A percentile compares a stretch with the other conserved stretches of the same genome.
phyloP scores from a whole-genome alignment of 1,284 basidiomycete genomes.

The Tetrapyrgos nigripes region DNA sequence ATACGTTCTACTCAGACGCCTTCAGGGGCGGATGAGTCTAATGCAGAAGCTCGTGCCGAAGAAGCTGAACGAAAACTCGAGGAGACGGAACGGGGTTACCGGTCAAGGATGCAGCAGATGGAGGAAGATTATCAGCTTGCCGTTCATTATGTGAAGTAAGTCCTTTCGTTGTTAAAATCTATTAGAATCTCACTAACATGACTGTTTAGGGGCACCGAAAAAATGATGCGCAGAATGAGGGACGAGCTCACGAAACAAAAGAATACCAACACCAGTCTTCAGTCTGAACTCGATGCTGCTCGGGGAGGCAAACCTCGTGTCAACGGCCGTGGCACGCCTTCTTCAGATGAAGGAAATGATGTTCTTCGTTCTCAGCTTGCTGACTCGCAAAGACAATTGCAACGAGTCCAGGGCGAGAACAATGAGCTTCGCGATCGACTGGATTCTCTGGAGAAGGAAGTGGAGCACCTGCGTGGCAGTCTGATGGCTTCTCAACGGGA shows the following conservation, averaged over 20 bases:
- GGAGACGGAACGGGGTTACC: slow-evolving; percentile 81
- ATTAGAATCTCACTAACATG: slow-evolving; percentile 20
- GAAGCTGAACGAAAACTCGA: slow-evolving; percentile 79
- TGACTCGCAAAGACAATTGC: slow-evolving; percentile 76
- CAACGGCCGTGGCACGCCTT: slow-evolving; percentile 85
- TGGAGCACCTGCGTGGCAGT: slow-evolving; percentile 75
- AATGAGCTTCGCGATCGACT: slow-evolving; percentile 80
- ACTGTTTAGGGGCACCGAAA: slow-evolving; percentile 89
- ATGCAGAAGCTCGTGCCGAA: slow-evolving; percentile 62
- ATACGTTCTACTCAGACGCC: slow-evolving; percentile 62
- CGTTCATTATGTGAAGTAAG: slow-evolving; percentile 91
- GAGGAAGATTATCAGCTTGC: slow-evolving; percentile 96
- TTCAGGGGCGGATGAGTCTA: slow-evolving; percentile 40
- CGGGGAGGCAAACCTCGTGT: slow-evolving; percentile 66
- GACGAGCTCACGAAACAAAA: slow-evolving; percentile 93
- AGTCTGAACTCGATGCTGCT: slow-evolving; percentile 77
- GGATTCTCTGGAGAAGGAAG: slow-evolving; percentile 76
- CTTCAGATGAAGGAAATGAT: slow-evolving; percentile 72
- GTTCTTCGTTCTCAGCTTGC: slow-evolving; percentile 69
- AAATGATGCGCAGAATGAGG: slow-evolving; percentile 98
- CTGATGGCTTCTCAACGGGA: slow-evolving; percentile 75
- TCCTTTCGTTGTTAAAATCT: slow-evolving; percentile 26
- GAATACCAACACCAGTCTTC: slow-evolving; percentile 76
- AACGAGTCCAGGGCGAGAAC: slow-evolving; percentile 73
- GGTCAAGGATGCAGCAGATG: slow-evolving; percentile 80